Evolutionary conservation across 805 yeast species (phyloP).

Genomic region (Lachancea mirantina): DNA sequence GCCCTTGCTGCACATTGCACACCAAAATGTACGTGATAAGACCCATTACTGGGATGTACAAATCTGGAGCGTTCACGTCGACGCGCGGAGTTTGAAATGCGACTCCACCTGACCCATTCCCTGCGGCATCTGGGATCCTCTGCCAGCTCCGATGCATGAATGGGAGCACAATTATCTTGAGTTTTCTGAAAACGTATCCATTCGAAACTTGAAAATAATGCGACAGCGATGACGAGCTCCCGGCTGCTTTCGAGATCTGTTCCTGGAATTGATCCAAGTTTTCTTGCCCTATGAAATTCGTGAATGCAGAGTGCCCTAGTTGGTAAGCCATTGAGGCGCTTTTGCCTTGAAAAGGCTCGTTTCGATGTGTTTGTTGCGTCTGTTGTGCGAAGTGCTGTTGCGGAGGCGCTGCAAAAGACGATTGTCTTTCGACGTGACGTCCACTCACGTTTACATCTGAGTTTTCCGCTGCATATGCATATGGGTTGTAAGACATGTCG

Average conservation of each 20-base stretch:
- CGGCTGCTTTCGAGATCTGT: conserved; percentile 37
- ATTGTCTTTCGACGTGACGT: conserved; percentile 7
- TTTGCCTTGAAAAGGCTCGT: conserved; percentile 63
- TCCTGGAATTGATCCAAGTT: conserved; percentile 50
- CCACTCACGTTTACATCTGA: conserved; percentile 15
- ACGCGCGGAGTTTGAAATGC: conserved; percentile 58
- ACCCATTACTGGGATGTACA: conserved; percentile 93
- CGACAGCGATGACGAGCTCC: conserved; percentile 47
- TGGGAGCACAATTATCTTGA: conserved; percentile 73
- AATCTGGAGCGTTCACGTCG: conserved; percentile 92
- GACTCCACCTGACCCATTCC: conserved; percentile 8
- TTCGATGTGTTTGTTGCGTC: conserved; percentile 15
- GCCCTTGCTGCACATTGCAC: conserved; percentile 78
- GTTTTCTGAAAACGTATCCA: conserved; percentile 69
- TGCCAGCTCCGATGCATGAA: conserved; percentile 81
- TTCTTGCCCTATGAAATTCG: conserved; percentile 39
- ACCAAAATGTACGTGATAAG: conserved; percentile 77
- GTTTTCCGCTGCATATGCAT: conserved; percentile 29
- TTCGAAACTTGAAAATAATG: conserved; percentile 91
- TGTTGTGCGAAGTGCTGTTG: conserved; percentile 13
- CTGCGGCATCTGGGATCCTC: conserved; percentile 35
- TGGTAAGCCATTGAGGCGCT: conserved; percentile 80
- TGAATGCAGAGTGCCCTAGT: conserved; percentile 75
- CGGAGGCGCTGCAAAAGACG: conserved; percentile 16
- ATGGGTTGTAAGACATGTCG: conserved; percentile 44